These are phyloP conservation scores for Globisporangium viniferum DNA, from an alignment of 352 stramenopile genomes.

Conservation along the genomic window DNA sequence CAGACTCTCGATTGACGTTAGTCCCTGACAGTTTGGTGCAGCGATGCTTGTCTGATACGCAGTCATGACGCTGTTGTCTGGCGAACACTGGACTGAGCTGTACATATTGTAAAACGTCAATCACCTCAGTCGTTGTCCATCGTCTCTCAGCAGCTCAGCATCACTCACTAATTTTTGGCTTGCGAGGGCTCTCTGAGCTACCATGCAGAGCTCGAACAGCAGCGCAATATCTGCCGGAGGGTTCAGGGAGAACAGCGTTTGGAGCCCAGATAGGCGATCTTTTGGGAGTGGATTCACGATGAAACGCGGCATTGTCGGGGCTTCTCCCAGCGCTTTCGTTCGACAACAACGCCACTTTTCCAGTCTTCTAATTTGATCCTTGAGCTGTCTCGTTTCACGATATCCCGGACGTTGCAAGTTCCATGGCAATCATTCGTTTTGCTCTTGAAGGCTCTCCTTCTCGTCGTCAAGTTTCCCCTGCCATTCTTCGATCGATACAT, in stretches of 20 bases:
- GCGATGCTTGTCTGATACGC: not conserved
- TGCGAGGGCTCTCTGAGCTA: constrained; percentile 34
- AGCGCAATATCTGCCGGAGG: constrained; percentile 36
- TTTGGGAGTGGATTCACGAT: constrained; percentile 35
- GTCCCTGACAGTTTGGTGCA: not conserved
- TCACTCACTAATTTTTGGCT: not conserved
- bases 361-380: not conserved
- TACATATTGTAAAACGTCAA: constrained; percentile 19
- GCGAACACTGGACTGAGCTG: not conserved
- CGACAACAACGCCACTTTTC: not conserved
- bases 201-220: constrained; percentile 35
- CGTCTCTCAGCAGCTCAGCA: not conserved
- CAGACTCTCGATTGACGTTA: constrained; percentile 25
- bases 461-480: constrained; percentile 4
- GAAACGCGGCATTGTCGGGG: constrained; percentile 24
- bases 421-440: constrained; percentile 2
- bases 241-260: constrained; percentile 44
- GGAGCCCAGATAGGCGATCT: constrained; percentile 17
- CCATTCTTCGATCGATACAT: not conserved
- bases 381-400: not conserved
- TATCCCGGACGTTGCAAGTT: not conserved
- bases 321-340: constrained; percentile 9
- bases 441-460: not conserved
- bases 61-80: not conserved
- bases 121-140: constrained; percentile 18